Evolutionary conservation across 176 grass and related monocot species (phyloP).

Genomic region (Olyra latifolia): DNA sequence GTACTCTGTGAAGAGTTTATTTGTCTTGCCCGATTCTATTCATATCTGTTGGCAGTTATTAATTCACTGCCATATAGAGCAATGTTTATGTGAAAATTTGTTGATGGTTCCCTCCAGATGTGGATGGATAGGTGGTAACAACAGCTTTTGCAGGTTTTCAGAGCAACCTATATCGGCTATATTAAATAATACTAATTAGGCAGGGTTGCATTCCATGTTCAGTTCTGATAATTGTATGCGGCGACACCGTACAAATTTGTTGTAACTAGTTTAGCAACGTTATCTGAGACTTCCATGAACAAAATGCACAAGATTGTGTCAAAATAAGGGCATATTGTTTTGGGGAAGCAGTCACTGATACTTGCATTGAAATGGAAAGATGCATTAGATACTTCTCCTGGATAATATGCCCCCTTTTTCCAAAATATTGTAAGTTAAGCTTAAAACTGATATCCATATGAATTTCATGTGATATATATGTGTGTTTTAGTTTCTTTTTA

Average conservation of each 20-base stretch:
- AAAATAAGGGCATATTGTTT: neutral
- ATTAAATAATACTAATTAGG: neutral
- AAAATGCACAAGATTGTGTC: neutral
- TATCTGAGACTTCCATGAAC: neutral
- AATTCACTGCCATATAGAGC: neutral
- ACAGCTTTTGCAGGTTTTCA: neutral
- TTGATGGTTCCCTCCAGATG: neutral
- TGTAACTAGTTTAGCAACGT: neutral
- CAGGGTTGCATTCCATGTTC: neutral
- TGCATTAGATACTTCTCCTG: neutral
- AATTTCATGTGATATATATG: neutral
- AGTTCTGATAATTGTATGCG: neutral
- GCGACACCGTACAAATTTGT: neutral
- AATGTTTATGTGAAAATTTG: neutral
- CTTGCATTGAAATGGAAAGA: neutral
- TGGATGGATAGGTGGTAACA: neutral
- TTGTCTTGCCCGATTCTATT: neutral
- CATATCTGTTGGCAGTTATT: neutral
- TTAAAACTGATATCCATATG: neutral
- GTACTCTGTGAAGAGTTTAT: neutral
- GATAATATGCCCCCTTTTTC: neutral
- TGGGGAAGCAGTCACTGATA: neutral
- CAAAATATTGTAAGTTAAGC: neutral
- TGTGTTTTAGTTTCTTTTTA: neutral
- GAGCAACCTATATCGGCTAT: neutral